These are phyloP conservation scores for Syzygium jambos DNA, from an alignment of 345 rosid species.

Conservation along the genomic window DNA sequence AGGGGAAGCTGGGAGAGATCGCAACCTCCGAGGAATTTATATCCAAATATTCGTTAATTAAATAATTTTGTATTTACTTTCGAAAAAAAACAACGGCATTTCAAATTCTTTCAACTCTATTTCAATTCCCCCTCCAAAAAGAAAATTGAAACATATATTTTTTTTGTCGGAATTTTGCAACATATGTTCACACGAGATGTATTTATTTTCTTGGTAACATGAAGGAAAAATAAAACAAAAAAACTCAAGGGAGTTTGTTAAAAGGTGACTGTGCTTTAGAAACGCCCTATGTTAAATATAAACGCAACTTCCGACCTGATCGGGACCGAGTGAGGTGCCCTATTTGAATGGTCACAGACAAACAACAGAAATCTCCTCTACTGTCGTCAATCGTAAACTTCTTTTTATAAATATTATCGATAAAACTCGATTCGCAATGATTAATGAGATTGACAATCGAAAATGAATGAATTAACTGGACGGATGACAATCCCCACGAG, in stretches of 20 bases:
- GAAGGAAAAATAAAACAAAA: background rate
- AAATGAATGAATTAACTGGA: background rate
- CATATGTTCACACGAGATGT: background rate
- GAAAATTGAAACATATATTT: background rate
- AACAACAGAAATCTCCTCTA: background rate
- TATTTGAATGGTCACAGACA: background rate
- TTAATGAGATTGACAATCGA: background rate
- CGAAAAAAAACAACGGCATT: background rate
- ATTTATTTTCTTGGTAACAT: background rate
- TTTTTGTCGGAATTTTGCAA: background rate
- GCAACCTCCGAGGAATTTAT: background rate
- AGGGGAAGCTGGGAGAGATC: background rate
- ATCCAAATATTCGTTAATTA: background rate
- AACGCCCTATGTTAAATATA: rapidly evolving
- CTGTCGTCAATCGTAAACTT: background rate
- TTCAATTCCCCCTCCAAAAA: background rate
- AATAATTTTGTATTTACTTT: background rate
- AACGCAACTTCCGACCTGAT: background rate
- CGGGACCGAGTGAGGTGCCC: background rate
- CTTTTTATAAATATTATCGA: background rate
- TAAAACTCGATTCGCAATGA: background rate
- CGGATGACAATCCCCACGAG: background rate
- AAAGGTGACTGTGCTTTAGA: rapidly evolving
- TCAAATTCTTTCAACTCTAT: background rate
- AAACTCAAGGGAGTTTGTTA: background rate